Base-by-base conservation (phyloP, 208 protist species). In the Wallacemonas sp. region DNA sequence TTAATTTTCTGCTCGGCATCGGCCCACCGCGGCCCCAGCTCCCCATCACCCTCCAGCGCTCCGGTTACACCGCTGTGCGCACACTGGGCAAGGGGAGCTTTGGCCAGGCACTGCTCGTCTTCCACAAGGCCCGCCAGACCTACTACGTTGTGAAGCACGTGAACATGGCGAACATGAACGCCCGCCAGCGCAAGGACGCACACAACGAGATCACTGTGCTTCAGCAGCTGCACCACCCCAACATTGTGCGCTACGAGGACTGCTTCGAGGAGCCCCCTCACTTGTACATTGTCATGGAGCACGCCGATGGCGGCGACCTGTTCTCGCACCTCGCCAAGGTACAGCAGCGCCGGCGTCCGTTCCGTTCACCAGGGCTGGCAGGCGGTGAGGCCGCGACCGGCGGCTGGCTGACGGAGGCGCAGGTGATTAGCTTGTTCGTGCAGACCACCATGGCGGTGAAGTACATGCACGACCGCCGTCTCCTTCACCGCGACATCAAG, bases 401-500 rank as follows among this genome's bases (percentile, higher is more conserved):
- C 48, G 41, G 46, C 41, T 10, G 76, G 68, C 64, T 94, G 10
- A 81, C 77, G n/a, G 86, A 94, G 54, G 70, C 77, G 39, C 77
- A 92, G 59, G 83, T 91, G 20, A 83, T 94, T 14, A 85, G 67
- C 38, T 59, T 96, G 1, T 93, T 95, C 61, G 81, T 92, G 36
- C 92, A 97, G 69, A 92, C 79, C 3, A 84, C 82, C 0, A 88
- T 96, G 84, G 89, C 89, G 20, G 72, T 97, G 52, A 91, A 91
- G 64, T 87, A 95, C 76, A 91, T 97, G 83, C 92, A 97, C 71
- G 87, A 94, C 55, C 80, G 86, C 16, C 92, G 87, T 33, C 80
- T 98, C 29, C 70, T 98, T 28, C 94, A 98, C 71, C 85, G 94
- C 23, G 94, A 98, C 74, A 90, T 98, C 57, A 98, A 98, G 76